Base-by-base conservation (phyloP, 2,329 filamentous ascomycete species). In the Paracoccidioides brasiliensis region DNA sequence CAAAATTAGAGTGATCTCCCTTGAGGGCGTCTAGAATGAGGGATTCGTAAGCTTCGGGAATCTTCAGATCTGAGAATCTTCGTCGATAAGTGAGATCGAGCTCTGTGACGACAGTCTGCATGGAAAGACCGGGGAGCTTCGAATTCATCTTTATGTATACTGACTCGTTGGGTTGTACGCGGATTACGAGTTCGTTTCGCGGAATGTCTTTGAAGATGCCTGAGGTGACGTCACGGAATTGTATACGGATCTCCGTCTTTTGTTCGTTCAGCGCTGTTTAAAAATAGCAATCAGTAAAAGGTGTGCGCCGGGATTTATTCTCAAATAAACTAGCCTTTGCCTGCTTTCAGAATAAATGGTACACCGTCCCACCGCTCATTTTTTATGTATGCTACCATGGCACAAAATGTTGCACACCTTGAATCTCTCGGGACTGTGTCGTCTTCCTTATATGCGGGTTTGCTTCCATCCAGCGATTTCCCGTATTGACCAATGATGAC, bases 141-240 rank as follows among this genome's bases (percentile, higher is more conserved):
- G 91, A 97, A 85, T 98, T 98, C 93, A 98, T 98, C 84, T 98
- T 98, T 74, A 97, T 95, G 78, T 98, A 98, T 63, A 98, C 90
- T 70, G 88, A 95, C 80, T 98, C 93, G 77, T 98, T 98, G 66
- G 93, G 93, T 78, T 98, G 93, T 62, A 98, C 95, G 64, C 93
- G 90, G 78, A 98, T 96, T 67, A 98, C 93, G 62, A 98, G 86
- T 77, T 98, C 93, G 78, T 98, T 98, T 64, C 94, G 86, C 58
- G 93, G 94, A 69, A 98, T 98, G 71, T 98, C 91, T 81, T 97
- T 97, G 79, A 98, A 98, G 74, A 98, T 98, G 63, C 94, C 93
- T 51, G 90, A 96, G 28, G 93, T 97, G 62, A 98, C 93, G 70
- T 98, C 93, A 80, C 95, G 95, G 84, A 96, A 98, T 73, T 98